These are phyloP conservation scores for Abortiporus biennis DNA, from an alignment of 1,284 basidiomycete species.

Conservation along the genomic window DNA sequence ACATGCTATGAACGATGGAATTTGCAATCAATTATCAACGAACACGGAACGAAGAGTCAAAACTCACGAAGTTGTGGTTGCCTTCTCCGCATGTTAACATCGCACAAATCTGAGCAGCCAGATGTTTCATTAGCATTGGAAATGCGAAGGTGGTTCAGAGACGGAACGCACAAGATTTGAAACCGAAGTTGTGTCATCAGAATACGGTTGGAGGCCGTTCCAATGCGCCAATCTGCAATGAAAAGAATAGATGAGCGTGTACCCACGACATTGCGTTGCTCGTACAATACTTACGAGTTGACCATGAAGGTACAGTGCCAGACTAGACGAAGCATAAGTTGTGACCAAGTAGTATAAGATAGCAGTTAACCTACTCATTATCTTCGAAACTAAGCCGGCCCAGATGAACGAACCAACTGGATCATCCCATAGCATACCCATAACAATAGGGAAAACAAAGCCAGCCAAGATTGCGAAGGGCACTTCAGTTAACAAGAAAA, in stretches of 20 bases:
- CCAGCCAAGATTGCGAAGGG: constrained; percentile 56
- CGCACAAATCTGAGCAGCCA: constrained; percentile 61
- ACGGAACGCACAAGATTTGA: constrained; percentile 52
- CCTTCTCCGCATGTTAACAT: constrained; percentile 73
- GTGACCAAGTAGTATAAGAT: neutral
- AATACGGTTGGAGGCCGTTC: constrained; percentile 73
- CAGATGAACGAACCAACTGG: constrained; percentile 60
- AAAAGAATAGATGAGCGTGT: neutral
- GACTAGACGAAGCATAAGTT: constrained; percentile 28
- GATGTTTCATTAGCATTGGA: neutral
- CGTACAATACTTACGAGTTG: constrained; percentile 52
- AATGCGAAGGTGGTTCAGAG: neutral
- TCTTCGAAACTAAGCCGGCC: constrained; percentile 56
- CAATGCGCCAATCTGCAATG: constrained; percentile 55
- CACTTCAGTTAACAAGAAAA: constrained; percentile 29
- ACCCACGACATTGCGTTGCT: neutral
- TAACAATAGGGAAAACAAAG: constrained; percentile 46
- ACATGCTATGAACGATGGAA: neutral
- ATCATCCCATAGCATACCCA: constrained; percentile 57
- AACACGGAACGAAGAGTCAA: neutral
- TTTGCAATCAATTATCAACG: neutral
- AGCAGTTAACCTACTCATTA: constrained; percentile 41
- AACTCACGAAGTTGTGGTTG: constrained; percentile 69
- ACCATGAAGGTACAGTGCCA: constrained; percentile 81
- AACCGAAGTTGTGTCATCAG: constrained; percentile 72